Conservation (phyloP, 1,139 yeast species). For the Nakaseomyces bracarensis region DNA sequence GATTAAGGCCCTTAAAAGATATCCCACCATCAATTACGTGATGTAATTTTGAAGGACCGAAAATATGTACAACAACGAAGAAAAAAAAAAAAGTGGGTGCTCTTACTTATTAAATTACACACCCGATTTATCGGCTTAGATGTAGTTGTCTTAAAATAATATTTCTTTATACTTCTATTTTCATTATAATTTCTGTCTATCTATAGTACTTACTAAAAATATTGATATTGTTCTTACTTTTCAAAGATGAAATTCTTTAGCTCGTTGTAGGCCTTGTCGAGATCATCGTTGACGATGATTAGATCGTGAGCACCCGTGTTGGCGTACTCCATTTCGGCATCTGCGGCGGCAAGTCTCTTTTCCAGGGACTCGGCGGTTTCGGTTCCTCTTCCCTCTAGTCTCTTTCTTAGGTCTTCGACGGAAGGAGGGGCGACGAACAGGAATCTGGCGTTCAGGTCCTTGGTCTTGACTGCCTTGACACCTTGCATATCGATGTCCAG, state of each 20-base stretch:
- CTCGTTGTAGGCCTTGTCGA: constrained; percentile 78
- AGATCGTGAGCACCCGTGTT: constrained; percentile 87
- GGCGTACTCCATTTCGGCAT: constrained; percentile 81
- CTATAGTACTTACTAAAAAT: no score
- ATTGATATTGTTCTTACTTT: background rate
- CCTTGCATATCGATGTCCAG: constrained; percentile 99
- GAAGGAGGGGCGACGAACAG: constrained; percentile 91
- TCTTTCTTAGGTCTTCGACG: constrained; percentile 58
- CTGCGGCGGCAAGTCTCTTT: constrained; percentile 80
- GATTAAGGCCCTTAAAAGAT: no score
- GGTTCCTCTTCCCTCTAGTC: constrained; percentile 87
- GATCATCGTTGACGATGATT: constrained; percentile 81
- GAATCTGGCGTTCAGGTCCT: constrained; percentile 69
- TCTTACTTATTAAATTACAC: no score
- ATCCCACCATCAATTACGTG: no score
- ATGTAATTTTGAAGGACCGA: no score
- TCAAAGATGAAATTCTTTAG: constrained; percentile 65
- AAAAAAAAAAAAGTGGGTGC: no score
- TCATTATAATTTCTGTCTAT: no score
- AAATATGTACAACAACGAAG: no score
- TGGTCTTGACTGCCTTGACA: constrained; percentile 75
- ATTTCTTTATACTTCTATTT: no score
- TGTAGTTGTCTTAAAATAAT: no score
- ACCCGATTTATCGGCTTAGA: no score
- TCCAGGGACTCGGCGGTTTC: constrained; percentile 78